phyloP scores from a whole-genome alignment of 108 stramenopile species.

The Nitzschia inconspicua region DNA sequence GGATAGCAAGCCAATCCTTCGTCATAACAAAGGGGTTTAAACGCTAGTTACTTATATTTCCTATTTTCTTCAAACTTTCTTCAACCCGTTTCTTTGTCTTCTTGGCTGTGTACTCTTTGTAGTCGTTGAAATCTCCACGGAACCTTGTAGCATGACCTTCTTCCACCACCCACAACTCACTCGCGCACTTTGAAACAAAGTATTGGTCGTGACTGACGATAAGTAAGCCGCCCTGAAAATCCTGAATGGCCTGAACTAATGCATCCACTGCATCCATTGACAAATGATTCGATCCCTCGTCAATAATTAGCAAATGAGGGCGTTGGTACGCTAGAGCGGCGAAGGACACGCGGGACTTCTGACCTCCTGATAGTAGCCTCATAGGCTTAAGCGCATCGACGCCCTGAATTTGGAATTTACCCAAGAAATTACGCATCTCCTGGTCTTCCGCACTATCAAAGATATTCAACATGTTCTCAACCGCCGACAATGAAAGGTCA shows the following conservation, averaged over 20 bases:
- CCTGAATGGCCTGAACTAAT: conserved; percentile 85
- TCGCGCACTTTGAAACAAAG: conserved; percentile 77
- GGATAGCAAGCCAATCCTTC: too few species aligned
- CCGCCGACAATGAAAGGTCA: conserved; percentile 75
- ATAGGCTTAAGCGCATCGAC: conserved; percentile 92
- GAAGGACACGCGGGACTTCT: conserved; percentile 93
- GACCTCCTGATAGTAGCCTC: conserved; percentile 86
- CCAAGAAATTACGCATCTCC: conserved; percentile 88
- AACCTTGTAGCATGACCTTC: conserved; percentile 67
- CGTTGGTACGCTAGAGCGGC: conserved; percentile 89
- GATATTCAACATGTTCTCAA: conserved; percentile 86
- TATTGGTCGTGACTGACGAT: conserved; percentile 95
- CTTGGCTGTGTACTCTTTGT: conserved; percentile 74
- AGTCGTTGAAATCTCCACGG: conserved; percentile 78
- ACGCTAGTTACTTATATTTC: conserved; percentile 23
- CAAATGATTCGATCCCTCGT: conserved; percentile 96
- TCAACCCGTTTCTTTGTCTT: conserved; percentile 77
- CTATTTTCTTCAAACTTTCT: conserved; percentile 72
- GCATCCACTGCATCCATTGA: conserved; percentile 97
- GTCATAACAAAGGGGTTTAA: too few species aligned
- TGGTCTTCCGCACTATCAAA: conserved; percentile 86
- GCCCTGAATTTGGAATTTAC: conserved; percentile 90
- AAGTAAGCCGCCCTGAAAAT: conserved; percentile 79
- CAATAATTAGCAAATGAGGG: conserved; percentile 96
- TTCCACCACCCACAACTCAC: conserved; percentile 85